Evolutionary conservation across 768 basidiomycete genomes (phyloP).

Genomic region (Austroboletus eburneus): DNA sequence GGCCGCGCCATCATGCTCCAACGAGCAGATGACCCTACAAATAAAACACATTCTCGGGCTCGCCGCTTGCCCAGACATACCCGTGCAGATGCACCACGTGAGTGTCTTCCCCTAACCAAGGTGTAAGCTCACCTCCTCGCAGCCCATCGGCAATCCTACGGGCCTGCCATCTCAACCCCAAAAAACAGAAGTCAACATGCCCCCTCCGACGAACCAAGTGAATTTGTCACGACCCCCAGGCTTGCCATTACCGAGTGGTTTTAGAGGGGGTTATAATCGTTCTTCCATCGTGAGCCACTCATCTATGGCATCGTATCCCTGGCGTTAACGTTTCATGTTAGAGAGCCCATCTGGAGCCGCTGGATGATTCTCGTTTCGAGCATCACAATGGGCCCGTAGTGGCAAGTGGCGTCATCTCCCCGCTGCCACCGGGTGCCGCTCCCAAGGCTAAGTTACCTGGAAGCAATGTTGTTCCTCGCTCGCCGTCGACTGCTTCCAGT

Average conservation of each 20-base stretch:
- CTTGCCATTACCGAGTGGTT: neutral
- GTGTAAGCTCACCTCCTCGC: neutral
- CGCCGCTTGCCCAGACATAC: neutral
- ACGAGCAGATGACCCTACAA: neutral
- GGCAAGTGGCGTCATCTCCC: slow-evolving; percentile 1
- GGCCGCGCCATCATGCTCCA: neutral
- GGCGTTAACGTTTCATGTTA: slow-evolving; percentile 4
- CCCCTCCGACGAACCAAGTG: neutral
- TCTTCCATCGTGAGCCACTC: slow-evolving; percentile 2
- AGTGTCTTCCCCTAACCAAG: neutral
- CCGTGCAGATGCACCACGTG: neutral
- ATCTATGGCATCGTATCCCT: neutral
- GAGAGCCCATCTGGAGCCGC: neutral
- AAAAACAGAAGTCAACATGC: neutral
- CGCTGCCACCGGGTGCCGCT: neutral
- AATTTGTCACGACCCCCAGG: slow-evolving; percentile 12
- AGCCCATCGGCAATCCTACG: neutral
- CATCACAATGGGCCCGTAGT: slow-evolving; percentile 3
- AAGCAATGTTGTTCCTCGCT: slow-evolving; percentile 2
- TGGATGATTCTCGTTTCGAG: neutral
- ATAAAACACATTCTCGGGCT: slow-evolving; percentile 1
- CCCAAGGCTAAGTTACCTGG: slow-evolving; percentile 1
- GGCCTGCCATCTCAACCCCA: neutral
- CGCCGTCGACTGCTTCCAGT: slow-evolving; percentile 9
- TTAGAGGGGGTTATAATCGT: neutral